A percentile compares a stretch with the other conserved stretches of the same genome.
These are phyloP conservation scores for Myrica gale DNA, from an alignment of 306 rosid genomes.

Conservation along the genomic window DNA sequence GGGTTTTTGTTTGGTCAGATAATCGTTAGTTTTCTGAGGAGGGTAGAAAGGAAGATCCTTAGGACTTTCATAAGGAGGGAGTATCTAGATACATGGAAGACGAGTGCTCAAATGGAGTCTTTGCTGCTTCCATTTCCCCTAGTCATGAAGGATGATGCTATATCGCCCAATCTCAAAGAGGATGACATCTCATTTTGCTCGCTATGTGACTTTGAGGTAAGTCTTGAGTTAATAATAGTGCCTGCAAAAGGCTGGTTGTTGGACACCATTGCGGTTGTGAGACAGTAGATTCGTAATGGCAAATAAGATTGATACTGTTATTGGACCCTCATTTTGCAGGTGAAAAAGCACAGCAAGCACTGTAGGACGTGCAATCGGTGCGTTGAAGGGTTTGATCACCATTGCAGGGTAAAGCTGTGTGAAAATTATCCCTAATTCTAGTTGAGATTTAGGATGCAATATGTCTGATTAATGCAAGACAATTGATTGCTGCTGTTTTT, in stretches of 20 bases:
- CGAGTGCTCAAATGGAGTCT: constrained; percentile 57
- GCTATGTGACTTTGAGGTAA: constrained; percentile 79
- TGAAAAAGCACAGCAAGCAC: constrained; percentile 80
- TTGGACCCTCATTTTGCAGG: constrained; percentile 38
- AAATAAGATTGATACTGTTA: not conserved
- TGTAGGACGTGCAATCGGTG: constrained; percentile 96
- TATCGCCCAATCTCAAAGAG: constrained; percentile 53
- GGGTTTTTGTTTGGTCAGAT: constrained; percentile 68
- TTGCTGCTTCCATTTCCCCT: constrained; percentile 79
- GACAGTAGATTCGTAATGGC: not conserved
- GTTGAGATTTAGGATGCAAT: not conserved
- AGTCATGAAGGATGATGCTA: constrained; percentile 68
- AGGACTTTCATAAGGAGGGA: constrained; percentile 73
- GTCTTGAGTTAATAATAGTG: not conserved
- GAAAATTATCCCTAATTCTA: not conserved
- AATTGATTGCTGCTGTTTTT: not conserved
- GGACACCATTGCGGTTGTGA: too few relatives aligned
- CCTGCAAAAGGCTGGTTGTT: not conserved
- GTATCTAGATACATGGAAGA: constrained; percentile 69
- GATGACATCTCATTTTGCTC: constrained; percentile 80
- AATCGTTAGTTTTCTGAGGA: constrained; percentile 64
- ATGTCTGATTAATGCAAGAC: not conserved
- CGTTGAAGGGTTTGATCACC: constrained; percentile 95
- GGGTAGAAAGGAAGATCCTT: constrained; percentile 77
- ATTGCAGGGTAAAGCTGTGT: constrained; percentile 69